Evolutionary conservation across 23 red algal species (phyloP).

Genomic region (Cyanidiococcus yangmingshanensis): DNA sequence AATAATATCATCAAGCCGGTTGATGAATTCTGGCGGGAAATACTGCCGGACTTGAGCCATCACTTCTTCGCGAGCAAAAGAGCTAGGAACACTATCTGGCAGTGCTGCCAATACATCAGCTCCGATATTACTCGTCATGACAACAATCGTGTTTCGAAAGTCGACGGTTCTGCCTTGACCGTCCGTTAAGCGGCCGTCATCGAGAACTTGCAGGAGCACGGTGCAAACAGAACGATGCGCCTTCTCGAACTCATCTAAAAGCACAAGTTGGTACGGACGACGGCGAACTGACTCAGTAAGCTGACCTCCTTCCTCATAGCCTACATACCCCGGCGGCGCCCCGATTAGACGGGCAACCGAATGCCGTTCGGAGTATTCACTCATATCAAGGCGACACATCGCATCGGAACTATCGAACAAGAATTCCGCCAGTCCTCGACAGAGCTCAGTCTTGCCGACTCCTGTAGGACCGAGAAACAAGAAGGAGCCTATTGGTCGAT

Average conservation of each 20-base stretch:
- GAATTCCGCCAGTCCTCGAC: constrained; percentile 39
- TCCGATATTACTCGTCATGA: constrained; percentile 49
- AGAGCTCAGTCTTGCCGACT: constrained; percentile 52
- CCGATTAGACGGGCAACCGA: constrained; percentile 47
- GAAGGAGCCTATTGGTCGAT: constrained; percentile 48
- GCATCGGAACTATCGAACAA: constrained; percentile 35
- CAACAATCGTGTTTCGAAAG: constrained; percentile 45
- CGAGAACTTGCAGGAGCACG: constrained; percentile 41
- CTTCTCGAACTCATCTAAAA: constrained; percentile 70
- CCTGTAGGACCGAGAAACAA: constrained; percentile 60
- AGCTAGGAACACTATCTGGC: constrained; percentile 18
- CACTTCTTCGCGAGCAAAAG: constrained; percentile 22
- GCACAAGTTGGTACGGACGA: constrained; percentile 42
- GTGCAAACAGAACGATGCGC: constrained; percentile 31
- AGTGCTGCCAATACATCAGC: constrained; percentile 29
- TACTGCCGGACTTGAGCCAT: constrained; percentile 27
- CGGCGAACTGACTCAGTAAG: constrained; percentile 50
- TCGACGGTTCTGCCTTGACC: constrained; percentile 45
- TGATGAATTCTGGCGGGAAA: constrained; percentile 44
- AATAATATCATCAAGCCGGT: constrained; percentile 44
- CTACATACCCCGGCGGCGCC: constrained; percentile 55
- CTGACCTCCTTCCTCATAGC: constrained; percentile 58
- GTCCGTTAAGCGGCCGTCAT: constrained; percentile 50
- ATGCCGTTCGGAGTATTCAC: constrained; percentile 54
- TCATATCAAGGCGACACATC: constrained; percentile 49